Evolutionary conservation across 306 rosid species (phyloP).

Genomic region (Glycine latifolia): DNA sequence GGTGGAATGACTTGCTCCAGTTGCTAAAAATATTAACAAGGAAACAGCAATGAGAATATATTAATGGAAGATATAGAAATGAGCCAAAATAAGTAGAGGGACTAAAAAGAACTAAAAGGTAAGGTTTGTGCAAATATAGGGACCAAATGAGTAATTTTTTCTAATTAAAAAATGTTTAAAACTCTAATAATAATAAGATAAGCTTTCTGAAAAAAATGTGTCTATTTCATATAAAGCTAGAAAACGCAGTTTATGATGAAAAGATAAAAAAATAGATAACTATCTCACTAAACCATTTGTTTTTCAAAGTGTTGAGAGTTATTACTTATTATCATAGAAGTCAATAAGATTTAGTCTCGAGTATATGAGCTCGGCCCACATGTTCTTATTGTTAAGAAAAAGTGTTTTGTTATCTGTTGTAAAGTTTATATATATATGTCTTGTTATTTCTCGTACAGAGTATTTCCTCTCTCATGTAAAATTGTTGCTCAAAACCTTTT

Average conservation of each 20-base stretch:
- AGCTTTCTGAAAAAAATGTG: neutral
- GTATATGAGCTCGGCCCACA: too few relatives aligned
- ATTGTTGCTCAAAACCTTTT: too few relatives aligned
- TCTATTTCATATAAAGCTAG: neutral
- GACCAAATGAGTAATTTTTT: too few relatives aligned
- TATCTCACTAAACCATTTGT: neutral
- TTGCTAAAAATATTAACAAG: slow-evolving; percentile 41
- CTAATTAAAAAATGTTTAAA: neutral
- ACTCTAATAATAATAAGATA: neutral
- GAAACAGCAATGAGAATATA: neutral
- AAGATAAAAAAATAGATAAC: neutral
- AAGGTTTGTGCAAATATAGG: too few relatives aligned
- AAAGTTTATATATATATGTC: too few relatives aligned
- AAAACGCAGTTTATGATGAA: neutral
- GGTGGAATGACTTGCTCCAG: slow-evolving; percentile 56
- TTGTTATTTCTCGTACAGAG: too few relatives aligned
- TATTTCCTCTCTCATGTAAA: too few relatives aligned
- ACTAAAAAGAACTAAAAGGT: too few relatives aligned
- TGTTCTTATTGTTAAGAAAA: too few relatives aligned
- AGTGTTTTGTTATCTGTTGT: too few relatives aligned
- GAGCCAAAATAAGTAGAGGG: neutral
- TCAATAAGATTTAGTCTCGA: too few relatives aligned
- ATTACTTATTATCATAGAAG: too few relatives aligned
- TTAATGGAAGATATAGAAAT: slow-evolving; percentile 15
- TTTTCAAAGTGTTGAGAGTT: neutral